Conservation (phyloP, 75 land plant genomes). For the Picea sitchensis region DNA sequence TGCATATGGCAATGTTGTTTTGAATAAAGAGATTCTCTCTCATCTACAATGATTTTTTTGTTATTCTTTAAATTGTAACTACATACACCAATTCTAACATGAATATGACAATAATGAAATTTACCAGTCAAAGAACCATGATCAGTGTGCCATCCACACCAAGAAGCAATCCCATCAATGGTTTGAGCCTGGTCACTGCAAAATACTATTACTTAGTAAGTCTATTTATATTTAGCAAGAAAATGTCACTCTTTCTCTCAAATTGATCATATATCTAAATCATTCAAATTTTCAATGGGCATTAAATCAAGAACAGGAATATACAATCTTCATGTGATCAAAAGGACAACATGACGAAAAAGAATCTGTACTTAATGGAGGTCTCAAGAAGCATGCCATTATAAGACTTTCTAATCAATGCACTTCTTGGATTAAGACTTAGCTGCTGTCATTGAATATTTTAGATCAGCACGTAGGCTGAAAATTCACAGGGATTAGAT, state of each 20-base stretch:
- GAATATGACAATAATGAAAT: not conserved
- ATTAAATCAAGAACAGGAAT: not conserved
- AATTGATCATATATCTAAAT: not conserved
- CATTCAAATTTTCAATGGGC: not conserved
- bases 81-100: not conserved
- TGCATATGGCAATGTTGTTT: not conserved
- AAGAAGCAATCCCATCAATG: constrained; percentile 39
- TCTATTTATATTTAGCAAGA: not conserved
- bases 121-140: constrained; percentile 97
- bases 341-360: not conserved
- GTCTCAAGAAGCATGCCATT: not conserved
- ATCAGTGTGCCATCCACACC: constrained; percentile 99
- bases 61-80: not conserved
- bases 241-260: not conserved
- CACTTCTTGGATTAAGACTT: not conserved
- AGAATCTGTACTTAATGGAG: not conserved
- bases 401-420: not conserved
- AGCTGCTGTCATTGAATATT: too few species aligned
- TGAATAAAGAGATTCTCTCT: not conserved
- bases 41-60: not conserved
- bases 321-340: not conserved
- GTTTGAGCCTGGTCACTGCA: constrained; percentile 29
- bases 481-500: too few species aligned
- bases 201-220: not conserved
- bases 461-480: too few species aligned